Conservation (phyloP, 345 rosid genomes). For the Dipteronia dyeriana region DNA sequence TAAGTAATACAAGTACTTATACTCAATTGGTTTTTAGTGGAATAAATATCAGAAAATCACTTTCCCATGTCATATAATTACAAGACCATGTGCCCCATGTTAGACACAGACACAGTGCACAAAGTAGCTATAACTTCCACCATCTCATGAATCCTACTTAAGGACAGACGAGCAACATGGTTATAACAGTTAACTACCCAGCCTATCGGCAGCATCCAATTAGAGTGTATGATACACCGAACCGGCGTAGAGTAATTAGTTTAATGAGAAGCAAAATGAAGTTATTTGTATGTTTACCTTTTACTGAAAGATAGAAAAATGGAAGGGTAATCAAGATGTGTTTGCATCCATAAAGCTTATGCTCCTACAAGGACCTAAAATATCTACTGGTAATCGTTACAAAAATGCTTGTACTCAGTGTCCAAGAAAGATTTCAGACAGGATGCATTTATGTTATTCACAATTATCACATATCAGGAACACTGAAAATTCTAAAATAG, state of each 20-base stretch:
- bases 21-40: not conserved
- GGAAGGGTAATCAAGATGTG: not conserved
- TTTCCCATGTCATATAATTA: constrained; percentile 14
- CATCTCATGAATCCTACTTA: not conserved
- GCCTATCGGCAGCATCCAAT: not conserved
- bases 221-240: not conserved
- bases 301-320: not conserved
- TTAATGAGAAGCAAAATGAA: constrained; percentile 9
- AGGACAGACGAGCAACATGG: not conserved
- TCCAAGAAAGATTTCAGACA: not conserved
- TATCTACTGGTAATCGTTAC: not conserved
- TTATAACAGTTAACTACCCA: not conserved
- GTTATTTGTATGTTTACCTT: not conserved
- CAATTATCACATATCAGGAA: not conserved
- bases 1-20: constrained; percentile 12
- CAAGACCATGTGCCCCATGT: not conserved
- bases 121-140: constrained; percentile 8
- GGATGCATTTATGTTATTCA: not conserved
- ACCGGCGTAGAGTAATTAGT: not conserved
- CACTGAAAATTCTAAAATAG: not conserved
- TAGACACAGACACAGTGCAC: constrained; percentile 4
- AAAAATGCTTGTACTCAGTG: not conserved
- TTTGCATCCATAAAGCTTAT: not conserved
- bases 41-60: not conserved
- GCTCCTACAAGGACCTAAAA: not conserved